phyloP scores from a whole-genome alignment of 257 asterid genomes.

The Gynochthodes officinalis region DNA sequence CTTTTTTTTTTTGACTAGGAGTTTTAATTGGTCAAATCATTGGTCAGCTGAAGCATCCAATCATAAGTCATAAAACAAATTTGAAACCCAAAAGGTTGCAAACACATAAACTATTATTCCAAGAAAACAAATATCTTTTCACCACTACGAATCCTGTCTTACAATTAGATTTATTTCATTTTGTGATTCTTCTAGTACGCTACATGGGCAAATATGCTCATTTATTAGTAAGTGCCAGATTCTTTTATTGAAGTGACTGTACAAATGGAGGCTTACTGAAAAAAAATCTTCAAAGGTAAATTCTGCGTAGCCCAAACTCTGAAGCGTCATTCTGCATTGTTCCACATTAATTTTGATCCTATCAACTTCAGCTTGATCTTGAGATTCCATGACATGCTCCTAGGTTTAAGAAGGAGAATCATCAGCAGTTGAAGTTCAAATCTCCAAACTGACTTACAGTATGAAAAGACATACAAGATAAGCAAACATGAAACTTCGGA shows the following conservation, averaged over 20 bases:
- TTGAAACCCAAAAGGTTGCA: background rate
- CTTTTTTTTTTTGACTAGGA: background rate
- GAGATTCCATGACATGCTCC: slow-evolving; percentile 86
- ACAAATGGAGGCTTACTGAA: slow-evolving; percentile 42
- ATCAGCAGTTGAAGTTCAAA: slow-evolving; percentile 25
- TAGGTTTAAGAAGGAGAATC: slow-evolving; percentile 23
- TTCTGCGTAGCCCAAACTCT: slow-evolving; percentile 83
- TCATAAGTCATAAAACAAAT: background rate
- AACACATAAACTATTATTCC: background rate
- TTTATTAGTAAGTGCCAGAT: background rate
- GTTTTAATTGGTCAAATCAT: background rate
- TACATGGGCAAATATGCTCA: background rate
- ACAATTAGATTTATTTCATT: background rate
- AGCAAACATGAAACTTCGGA: slow-evolving; percentile 96
- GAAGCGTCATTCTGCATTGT: slow-evolving; percentile 81
- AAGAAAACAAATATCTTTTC: background rate
- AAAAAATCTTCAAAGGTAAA: slow-evolving; percentile 97
- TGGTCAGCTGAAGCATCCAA: background rate
- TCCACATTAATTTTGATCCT: slow-evolving; percentile 63
- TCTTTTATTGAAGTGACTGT: background rate
- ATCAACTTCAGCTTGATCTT: slow-evolving; percentile 73
- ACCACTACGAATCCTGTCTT: no score
- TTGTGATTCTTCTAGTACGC: background rate
- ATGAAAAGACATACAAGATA: slow-evolving; percentile 80
- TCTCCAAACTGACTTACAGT: slow-evolving; percentile 2